These are phyloP conservation scores for Clarireedia paspali DNA, from an alignment of 2,329 filamentous ascomycete species.

Conservation along the genomic window DNA sequence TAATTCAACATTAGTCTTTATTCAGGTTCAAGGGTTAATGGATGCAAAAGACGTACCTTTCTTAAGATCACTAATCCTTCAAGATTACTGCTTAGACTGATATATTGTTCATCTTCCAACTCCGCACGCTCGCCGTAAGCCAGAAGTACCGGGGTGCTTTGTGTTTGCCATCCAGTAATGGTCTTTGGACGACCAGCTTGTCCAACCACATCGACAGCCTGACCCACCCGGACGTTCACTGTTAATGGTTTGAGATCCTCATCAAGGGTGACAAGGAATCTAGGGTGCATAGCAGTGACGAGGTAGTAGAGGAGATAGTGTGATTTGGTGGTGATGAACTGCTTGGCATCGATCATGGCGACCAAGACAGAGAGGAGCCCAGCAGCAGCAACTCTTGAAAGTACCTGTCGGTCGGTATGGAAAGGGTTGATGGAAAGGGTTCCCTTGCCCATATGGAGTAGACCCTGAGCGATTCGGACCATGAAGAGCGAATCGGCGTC, in stretches of 20 bases:
- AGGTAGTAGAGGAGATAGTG: constrained; percentile 98
- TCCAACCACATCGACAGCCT: constrained; percentile 95
- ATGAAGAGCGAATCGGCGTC: constrained; percentile 97
- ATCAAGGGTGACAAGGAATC: constrained; percentile 92
- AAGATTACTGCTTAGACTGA: constrained; percentile 81
- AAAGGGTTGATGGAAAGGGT: constrained; percentile 96
- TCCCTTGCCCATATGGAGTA: constrained; percentile 98
- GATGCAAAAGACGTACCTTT: constrained; percentile 59
- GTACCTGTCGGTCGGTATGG: constrained; percentile 94
- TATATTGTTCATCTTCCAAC: constrained; percentile 95
- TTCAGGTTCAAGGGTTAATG: background rate
- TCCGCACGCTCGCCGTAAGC: constrained; percentile 94
- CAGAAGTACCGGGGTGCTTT: constrained; percentile 94
- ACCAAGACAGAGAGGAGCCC: constrained; percentile 86
- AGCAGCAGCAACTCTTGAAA: constrained; percentile 84
- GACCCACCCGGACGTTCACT: constrained; percentile 93
- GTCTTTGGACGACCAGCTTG: constrained; percentile 97
- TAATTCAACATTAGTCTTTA: constrained; percentile 23
- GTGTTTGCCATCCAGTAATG: constrained; percentile 98
- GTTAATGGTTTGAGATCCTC: constrained; percentile 90
- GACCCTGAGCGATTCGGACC: constrained; percentile 96
- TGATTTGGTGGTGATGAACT: constrained; percentile 57
- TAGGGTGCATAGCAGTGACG: constrained; percentile 91
- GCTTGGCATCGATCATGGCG: constrained; percentile 91
- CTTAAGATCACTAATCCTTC: constrained; percentile 93